Conservation (phyloP, 495 filamentous ascomycete species). For the Schizothecium vesticola region DNA sequence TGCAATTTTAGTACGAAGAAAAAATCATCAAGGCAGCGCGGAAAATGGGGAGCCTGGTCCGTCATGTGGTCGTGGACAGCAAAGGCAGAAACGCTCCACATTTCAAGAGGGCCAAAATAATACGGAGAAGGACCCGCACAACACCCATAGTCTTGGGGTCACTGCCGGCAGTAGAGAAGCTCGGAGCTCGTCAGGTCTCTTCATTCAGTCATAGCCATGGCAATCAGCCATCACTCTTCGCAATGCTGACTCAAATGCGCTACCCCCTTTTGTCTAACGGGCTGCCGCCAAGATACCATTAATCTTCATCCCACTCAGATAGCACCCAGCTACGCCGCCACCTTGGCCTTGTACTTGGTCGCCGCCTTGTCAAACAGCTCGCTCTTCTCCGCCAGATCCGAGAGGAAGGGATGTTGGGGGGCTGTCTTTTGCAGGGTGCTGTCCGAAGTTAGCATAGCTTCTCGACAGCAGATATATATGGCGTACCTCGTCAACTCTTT, state of each 20-base stretch:
- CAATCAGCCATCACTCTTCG: not conserved
- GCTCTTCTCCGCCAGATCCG: conserved; percentile 70
- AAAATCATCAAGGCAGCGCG: not conserved
- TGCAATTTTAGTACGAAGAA: not conserved
- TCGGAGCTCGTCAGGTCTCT: not conserved
- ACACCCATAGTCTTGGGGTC: not conserved
- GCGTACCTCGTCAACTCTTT: conserved; percentile 57
- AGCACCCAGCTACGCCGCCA: conserved; percentile 37
- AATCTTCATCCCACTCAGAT: not conserved
- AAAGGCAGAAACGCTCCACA: not conserved
- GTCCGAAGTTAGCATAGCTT: not conserved
- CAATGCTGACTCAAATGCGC: not conserved
- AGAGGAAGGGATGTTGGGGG: conserved; percentile 59
- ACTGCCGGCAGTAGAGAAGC: not conserved
- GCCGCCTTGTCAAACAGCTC: conserved; percentile 74
- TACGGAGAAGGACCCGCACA: not conserved
- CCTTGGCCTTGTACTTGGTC: conserved; percentile 69
- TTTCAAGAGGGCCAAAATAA: not conserved
- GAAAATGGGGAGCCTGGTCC: not conserved
- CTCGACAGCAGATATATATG: not conserved
- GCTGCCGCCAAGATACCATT: not conserved
- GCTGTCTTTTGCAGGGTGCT: conserved; percentile 55
- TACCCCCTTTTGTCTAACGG: not conserved
- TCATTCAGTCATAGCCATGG: not conserved
- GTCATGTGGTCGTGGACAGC: not conserved